Evolutionary conservation across 345 rosid genomes (phyloP), one percentile per base, ranked within the genome.

Genomic region (Diplotaxis tenuifolia): DNA sequence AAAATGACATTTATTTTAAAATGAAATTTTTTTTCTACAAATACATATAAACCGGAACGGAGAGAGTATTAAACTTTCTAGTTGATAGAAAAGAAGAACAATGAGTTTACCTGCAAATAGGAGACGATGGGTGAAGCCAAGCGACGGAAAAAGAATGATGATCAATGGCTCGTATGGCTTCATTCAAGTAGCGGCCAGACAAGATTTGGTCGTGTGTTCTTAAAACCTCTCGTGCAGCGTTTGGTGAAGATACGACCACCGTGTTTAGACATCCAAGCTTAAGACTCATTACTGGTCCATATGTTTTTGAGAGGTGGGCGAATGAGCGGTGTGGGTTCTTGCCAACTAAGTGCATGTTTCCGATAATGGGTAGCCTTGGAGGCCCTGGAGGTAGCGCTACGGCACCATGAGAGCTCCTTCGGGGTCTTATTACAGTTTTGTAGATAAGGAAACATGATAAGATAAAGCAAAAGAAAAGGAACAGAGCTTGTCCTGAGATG

Each of bases 261-360:
- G 73, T 19, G n/a, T 59, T 77, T 27, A 77, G 22, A 67, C 7
- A 23, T 36, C 81, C 81, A 66, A 77, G 63, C 53, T 72, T 71
- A 25, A 84, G 78, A 57, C 67, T 74, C 78, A 84, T 84, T 16
- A 86, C 63, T 6, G 85, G 88, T 65, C 86, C 90, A 36, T 83
- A 70, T 0, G 36, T 75, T 65, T 77, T 54, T 28, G 88, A 80
- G 19, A 86, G 77, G 16, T 75, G 38, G 5, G 74, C 67, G 0
- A 83, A 64, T 68, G 79, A 70, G 27, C 12, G 65, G 67, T 82
- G 86, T 32, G 86, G 76, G 19, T 70, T 75, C 16, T 65, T 65
- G 1, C 88, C 86, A 2, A 84, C 54, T 0, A 25, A 47, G 15
- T 81, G 77, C 59, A 86, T 77, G 76, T 82, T 84, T 9, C 88